Conservation (phyloP, 352 stramenopile species). For the Globisporangium solare region DNA sequence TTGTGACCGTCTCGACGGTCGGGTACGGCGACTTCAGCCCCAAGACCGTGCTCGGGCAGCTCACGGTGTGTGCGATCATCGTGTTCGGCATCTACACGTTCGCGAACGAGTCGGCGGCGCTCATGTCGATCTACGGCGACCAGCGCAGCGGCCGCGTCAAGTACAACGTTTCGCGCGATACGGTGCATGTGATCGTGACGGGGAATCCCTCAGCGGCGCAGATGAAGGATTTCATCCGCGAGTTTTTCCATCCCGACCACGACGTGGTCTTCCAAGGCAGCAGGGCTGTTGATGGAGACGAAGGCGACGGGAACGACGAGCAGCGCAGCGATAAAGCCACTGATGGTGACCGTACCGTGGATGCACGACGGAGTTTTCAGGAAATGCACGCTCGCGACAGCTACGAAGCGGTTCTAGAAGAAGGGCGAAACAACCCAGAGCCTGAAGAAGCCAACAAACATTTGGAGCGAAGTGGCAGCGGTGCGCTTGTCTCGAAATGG, state of each 20-base stretch:
- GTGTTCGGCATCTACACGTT: conserved; percentile 87
- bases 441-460: conserved; percentile 1
- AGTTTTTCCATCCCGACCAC: conserved; percentile 87
- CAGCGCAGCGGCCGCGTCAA: conserved; percentile 43
- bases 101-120: conserved; percentile 72
- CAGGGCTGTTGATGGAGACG: conserved; percentile 14
- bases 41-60: conserved; percentile 75
- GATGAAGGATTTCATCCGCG: conserved; percentile 83
- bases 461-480: background rate
- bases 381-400: background rate
- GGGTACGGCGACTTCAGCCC: conserved; percentile 85
- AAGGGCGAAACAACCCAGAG: conserved; percentile 3
- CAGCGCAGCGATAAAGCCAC: too few relatives aligned
- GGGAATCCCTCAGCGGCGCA: conserved; percentile 75
- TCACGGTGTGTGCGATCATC: conserved; percentile 80
- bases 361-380: background rate
- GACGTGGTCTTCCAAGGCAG: conserved; percentile 32
- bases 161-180: conserved; percentile 67
- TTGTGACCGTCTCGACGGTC: conserved; percentile 85
- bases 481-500: conserved; percentile 32
- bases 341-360: too few relatives aligned
- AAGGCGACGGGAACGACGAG: conserved; percentile 5
- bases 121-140: conserved; percentile 76
- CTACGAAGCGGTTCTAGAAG: conserved; percentile 8
- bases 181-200: conserved; percentile 80